Conservation (phyloP, 2,329 filamentous ascomycete genomes). For the Cladosporium sp. region DNA sequence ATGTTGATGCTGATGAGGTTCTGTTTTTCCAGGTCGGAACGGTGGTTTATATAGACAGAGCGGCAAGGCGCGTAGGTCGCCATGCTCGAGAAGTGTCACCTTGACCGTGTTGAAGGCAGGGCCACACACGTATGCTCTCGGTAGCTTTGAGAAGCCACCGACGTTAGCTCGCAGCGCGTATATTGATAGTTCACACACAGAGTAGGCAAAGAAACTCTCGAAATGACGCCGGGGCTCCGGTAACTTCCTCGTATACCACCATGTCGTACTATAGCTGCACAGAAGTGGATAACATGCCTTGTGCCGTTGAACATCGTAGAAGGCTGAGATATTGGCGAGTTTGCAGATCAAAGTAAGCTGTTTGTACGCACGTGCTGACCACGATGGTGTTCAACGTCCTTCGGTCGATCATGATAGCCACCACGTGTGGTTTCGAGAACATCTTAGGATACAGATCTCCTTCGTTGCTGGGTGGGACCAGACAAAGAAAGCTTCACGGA, state of each 20-base stretch:
- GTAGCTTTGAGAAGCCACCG: background rate
- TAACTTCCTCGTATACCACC: background rate
- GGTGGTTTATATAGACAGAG: background rate
- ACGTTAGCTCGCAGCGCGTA: background rate
- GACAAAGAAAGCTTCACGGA: constrained; percentile 2
- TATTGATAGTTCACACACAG: background rate
- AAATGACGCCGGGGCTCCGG: background rate
- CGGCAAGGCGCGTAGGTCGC: background rate
- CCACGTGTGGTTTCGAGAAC: constrained; percentile 1
- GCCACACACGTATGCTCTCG: constrained; percentile 3
- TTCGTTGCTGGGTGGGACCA: background rate
- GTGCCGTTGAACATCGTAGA: background rate
- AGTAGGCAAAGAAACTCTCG: background rate
- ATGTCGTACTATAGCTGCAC: background rate
- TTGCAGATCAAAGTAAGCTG: background rate
- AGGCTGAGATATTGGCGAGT: background rate
- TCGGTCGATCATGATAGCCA: background rate
- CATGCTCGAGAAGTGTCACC: background rate
- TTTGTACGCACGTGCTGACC: constrained; percentile 1
- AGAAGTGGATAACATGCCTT: background rate
- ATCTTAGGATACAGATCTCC: background rate
- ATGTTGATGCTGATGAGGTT: constrained; percentile 3
- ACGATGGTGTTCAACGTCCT: constrained; percentile 2
- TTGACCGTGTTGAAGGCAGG: background rate
- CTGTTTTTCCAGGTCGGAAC: background rate